phyloP scores from a whole-genome alignment of 106 monocot species.

The Ottelia alismoides region DNA sequence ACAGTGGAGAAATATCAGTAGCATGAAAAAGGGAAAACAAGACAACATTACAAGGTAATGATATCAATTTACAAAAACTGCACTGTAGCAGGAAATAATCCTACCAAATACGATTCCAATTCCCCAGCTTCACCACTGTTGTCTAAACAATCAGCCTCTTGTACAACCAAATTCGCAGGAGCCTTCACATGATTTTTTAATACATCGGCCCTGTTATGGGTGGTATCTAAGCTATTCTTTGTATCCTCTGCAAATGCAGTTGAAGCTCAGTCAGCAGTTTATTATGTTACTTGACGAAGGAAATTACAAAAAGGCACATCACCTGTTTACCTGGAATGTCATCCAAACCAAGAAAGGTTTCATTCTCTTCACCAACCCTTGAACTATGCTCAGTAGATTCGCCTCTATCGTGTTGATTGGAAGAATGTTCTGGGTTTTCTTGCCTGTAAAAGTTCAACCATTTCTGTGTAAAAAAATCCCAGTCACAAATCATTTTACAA shows the following conservation, averaged over 20 bases:
- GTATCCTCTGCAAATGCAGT: slow-evolving; percentile 40
- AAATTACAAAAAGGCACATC: not conserved
- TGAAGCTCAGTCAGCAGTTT: not conserved
- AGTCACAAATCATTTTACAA: not conserved
- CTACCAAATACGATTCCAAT: slow-evolving; percentile 83
- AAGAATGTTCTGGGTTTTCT: slow-evolving; percentile 44
- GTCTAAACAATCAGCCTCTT: slow-evolving; percentile 81
- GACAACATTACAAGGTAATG: not conserved
- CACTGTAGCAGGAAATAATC: too few relatives aligned
- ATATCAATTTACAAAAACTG: too few relatives aligned
- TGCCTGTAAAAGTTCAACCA: slow-evolving; percentile 41
- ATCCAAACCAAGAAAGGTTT: slow-evolving; percentile 64
- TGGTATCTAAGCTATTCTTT: slow-evolving; percentile 43
- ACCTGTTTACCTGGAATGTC: slow-evolving; percentile 72
- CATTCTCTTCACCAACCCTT: slow-evolving; percentile 37
- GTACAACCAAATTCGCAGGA: slow-evolving; percentile 74
- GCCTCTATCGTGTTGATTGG: slow-evolving; percentile 23
- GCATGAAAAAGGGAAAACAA: slow-evolving; percentile 3
- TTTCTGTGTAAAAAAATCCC: too few relatives aligned
- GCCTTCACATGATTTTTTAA: slow-evolving; percentile 33
- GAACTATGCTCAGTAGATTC: slow-evolving; percentile 10
- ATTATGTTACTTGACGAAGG: too few relatives aligned
- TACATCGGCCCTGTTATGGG: slow-evolving; percentile 16
- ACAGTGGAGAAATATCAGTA: not conserved
- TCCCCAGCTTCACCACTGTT: slow-evolving; percentile 47